Percentiles rank a stretch among this genome's conserved stretches.
These are phyloP conservation scores for Smittium mucronatum DNA, from an alignment of 371 early-diverging fungal species.

Conservation along the genomic window DNA sequence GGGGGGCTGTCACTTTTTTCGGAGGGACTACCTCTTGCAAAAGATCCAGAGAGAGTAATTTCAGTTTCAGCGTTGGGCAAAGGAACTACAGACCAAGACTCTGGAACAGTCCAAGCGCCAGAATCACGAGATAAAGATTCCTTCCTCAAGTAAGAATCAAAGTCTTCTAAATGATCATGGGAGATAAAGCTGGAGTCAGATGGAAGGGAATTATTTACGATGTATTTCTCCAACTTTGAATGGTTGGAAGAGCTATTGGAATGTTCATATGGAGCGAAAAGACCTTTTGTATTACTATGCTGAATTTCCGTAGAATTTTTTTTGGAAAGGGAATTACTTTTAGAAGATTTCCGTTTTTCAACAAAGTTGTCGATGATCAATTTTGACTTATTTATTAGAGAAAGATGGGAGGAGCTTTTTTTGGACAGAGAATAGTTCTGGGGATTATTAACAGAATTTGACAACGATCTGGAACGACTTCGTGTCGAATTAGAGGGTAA, in stretches of 20 bases:
- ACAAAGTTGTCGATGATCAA: not conserved
- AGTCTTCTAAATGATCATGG: not conserved
- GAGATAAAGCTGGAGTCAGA: not conserved
- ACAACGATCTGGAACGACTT: not conserved
- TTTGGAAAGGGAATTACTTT: too few species aligned
- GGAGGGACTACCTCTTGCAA: constrained; percentile 11
- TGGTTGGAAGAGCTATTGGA: not conserved
- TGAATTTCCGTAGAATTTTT: too few species aligned
- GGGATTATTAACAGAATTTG: not conserved
- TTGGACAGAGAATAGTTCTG: not conserved
- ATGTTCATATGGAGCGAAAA: not conserved
- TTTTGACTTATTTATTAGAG: not conserved
- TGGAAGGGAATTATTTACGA: not conserved
- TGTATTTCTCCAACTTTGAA: not conserved
- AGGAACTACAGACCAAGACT: constrained; percentile 53
- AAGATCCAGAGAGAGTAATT: constrained; percentile 13
- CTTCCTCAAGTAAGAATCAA: not conserved
- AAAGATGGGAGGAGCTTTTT: not conserved
- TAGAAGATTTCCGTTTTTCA: not conserved
- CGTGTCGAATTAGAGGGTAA: too few species aligned
- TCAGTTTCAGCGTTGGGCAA: constrained; percentile 16
- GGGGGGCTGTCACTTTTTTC: constrained; percentile 23
- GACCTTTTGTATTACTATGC: not conserved
- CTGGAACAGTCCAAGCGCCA: constrained; percentile 50
- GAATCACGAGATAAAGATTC: constrained; percentile 24